Evolutionary conservation across 495 filamentous ascomycete species (phyloP).

Genomic region (Penicillium malachiteum): DNA sequence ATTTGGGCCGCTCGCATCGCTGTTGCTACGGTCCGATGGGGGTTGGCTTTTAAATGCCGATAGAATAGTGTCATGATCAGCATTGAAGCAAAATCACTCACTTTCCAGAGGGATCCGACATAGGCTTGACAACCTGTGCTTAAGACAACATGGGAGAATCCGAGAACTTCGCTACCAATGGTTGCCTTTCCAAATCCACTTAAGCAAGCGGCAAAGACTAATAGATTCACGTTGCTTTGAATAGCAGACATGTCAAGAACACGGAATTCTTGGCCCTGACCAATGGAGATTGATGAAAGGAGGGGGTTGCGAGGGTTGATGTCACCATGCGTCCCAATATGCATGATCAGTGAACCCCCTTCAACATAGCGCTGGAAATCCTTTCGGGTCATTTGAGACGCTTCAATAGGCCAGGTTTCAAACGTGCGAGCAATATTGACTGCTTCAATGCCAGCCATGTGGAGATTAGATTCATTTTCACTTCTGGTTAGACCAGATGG

Average conservation of each 20-base stretch:
- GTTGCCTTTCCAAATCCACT: conserved; percentile 29
- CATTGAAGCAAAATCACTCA: conserved; percentile 33
- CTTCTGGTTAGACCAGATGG: neutral
- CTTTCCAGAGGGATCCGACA: conserved; percentile 31
- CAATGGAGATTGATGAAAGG: conserved; percentile 30
- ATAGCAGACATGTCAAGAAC: conserved; percentile 29
- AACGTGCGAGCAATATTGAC: conserved; percentile 30
- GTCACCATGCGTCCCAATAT: conserved; percentile 31
- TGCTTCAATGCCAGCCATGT: conserved; percentile 30
- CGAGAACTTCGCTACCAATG: conserved; percentile 26
- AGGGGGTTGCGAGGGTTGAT: conserved; percentile 26
- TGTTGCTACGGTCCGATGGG: conserved; percentile 16
- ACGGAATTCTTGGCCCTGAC: conserved; percentile 27
- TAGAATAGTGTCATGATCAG: conserved; percentile 34
- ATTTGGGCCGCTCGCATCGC: conserved; percentile 21
- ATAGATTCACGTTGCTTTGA: conserved; percentile 24
- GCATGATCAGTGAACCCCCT: conserved; percentile 23
- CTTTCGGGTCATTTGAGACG: conserved; percentile 19
- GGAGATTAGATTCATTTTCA: conserved; percentile 17
- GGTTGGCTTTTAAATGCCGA: conserved; percentile 17
- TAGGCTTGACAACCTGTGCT: conserved; percentile 32
- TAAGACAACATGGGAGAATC: conserved; percentile 31
- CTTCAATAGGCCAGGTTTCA: conserved; percentile 30
- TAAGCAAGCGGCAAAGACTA: conserved; percentile 32
- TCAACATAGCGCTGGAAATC: conserved; percentile 24